phyloP scores from a whole-genome alignment of 2,329 filamentous ascomycete species.

The Dactylonectria estremocensis region DNA sequence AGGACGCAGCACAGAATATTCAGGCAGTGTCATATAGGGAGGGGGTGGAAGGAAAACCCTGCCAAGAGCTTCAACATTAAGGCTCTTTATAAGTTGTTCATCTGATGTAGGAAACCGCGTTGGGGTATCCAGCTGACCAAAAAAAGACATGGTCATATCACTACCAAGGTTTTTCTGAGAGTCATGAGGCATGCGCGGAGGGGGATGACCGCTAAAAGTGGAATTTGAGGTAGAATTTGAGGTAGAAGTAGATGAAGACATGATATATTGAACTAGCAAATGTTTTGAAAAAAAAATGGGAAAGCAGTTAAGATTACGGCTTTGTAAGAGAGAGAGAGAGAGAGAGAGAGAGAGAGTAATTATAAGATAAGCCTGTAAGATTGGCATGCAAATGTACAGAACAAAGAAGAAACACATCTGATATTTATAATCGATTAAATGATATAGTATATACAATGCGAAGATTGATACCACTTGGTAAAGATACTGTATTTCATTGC shows the following conservation, averaged over 20 bases:
- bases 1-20: slow-evolving; percentile 6
- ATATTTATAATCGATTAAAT: slow-evolving; percentile 8
- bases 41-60: no score
- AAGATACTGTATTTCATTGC: neutral
- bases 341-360: neutral
- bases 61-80: no score
- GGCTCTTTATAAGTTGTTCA: neutral
- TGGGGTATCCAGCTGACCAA: slow-evolving; percentile 10
- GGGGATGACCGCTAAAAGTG: slow-evolving; percentile 20
- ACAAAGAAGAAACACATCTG: neutral
- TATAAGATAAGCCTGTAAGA: no score
- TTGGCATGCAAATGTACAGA: neutral
- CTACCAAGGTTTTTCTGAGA: slow-evolving; percentile 19
- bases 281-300: neutral
- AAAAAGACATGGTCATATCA: slow-evolving; percentile 25
- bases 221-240: slow-evolving; percentile 22
- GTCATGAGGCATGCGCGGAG: slow-evolving; percentile 10
- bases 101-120: slow-evolving; percentile 18
- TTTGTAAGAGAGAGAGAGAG: neutral
- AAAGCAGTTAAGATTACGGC: slow-evolving; percentile 6
- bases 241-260: slow-evolving; percentile 22
- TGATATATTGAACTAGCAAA: slow-evolving; percentile 8
- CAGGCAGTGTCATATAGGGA: slow-evolving; percentile 5
- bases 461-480: slow-evolving; percentile 1
- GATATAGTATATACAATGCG: neutral